phyloP scores from a whole-genome alignment of 805 yeast species.

The Cyberlindnera euphorbiae region DNA sequence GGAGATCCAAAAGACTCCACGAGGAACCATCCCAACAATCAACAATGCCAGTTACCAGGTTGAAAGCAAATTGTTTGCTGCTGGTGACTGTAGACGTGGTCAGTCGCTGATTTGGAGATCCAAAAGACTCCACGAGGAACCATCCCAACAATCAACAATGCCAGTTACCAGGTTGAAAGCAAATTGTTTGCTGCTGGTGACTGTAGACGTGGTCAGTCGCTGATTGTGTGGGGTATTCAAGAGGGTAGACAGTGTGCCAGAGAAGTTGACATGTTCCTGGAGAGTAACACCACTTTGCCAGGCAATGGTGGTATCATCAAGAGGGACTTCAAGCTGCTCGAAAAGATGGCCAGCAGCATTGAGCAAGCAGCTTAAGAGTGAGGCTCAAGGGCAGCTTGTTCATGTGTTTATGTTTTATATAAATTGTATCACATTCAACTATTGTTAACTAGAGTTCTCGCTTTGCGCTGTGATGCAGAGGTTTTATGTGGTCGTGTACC shows the following conservation, averaged over 20 bases:
- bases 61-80: conserved; percentile 75
- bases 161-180: conserved; percentile 65
- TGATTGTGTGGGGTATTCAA: conserved; percentile 99
- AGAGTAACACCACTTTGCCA: conserved; percentile 79
- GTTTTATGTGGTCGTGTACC: too few relatives aligned
- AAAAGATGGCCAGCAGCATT: conserved; percentile 52
- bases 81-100: conserved; percentile 99
- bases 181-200: conserved; percentile 96
- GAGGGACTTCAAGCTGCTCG: conserved; percentile 72
- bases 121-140: conserved; percentile 83
- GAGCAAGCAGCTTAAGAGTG: conserved; percentile 6
- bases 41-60: conserved; percentile 64
- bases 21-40: conserved; percentile 72
- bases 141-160: conserved; percentile 47
- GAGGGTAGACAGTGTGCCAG: conserved; percentile 99
- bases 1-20: conserved; percentile 58
- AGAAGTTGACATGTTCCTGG: conserved; percentile 76
- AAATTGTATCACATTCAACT: not conserved
- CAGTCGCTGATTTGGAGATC: too few relatives aligned
- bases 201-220: conserved; percentile 97
- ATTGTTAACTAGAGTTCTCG: too few relatives aligned
- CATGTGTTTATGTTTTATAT: not conserved
- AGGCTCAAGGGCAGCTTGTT: not conserved
- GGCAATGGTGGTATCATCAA: conserved; percentile 91
- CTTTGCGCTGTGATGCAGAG: too few relatives aligned